A percentile compares a stretch with the other conserved stretches of the same genome.
These are phyloP conservation scores for Starmerella potacharoeniae DNA, from an alignment of 805 yeast genomes.

Conservation along the genomic window DNA sequence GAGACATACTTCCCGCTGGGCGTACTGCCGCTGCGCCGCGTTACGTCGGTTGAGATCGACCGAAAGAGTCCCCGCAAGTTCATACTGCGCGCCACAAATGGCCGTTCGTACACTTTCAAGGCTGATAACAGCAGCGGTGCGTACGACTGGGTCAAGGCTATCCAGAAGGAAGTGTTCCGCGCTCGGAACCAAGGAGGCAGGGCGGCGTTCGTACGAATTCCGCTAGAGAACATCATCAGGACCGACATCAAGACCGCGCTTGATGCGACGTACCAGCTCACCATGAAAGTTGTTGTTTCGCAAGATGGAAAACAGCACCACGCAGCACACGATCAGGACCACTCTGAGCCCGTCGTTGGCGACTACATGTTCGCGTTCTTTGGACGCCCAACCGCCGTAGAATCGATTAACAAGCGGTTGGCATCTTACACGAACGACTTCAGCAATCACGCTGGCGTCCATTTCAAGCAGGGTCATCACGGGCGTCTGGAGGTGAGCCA, in stretches of 20 bases:
- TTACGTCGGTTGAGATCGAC: slow-evolving; percentile 46
- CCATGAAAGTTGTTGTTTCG: slow-evolving; percentile 4
- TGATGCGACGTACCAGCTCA: slow-evolving; percentile 40
- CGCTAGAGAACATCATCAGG: slow-evolving; percentile 54
- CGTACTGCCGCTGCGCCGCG: slow-evolving; percentile 59
- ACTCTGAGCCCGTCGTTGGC: not conserved
- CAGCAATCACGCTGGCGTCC: slow-evolving; percentile 2
- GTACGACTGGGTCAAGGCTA: slow-evolving; percentile 61
- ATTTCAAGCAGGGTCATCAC: not conserved
- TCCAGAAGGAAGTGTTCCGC: slow-evolving; percentile 69
- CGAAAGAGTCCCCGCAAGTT: slow-evolving; percentile 38
- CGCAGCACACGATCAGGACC: not conserved
- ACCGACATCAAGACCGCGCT: slow-evolving; percentile 46
- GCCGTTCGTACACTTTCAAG: slow-evolving; percentile 49
- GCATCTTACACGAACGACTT: slow-evolving; percentile 2
- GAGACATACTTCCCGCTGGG: slow-evolving; percentile 76
- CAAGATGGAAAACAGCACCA: not conserved
- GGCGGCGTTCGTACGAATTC: slow-evolving; percentile 67
- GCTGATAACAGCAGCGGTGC: slow-evolving; percentile 69
- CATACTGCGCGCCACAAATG: slow-evolving; percentile 43
- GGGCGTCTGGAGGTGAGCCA: not conserved
- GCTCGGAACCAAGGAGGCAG: slow-evolving; percentile 56
- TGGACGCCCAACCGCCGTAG: slow-evolving; percentile 2
- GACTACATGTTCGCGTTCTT: slow-evolving; percentile 14
- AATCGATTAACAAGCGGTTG: not conserved